Base-by-base conservation (phyloP, 192 early-diverging fungal genomes). In the Backusella sp. region DNA sequence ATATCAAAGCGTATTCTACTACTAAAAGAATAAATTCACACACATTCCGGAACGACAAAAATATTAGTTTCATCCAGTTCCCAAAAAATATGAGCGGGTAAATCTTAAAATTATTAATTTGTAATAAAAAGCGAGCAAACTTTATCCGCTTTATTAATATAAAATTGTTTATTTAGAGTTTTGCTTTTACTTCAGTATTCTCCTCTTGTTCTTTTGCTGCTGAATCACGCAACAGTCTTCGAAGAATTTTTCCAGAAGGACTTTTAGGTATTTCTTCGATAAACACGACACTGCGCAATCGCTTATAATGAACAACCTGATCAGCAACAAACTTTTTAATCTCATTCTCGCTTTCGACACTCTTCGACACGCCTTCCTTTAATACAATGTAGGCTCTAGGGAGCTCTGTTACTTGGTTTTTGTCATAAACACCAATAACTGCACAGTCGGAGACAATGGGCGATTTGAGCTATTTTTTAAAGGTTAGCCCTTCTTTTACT, bases 161-260 rank as follows among this genome's bases (percentile, higher is more conserved):
- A 44, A 56, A 21, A 62, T 59, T 23, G 23, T 23, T 59, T 59
- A 56, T 23, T 52, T 72, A 75, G 0, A 56, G 82, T 69, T 72
- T 72, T 23, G 41, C 62, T 26, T 59, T 75, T 21, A 34, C 56
- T 62, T 62, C 73, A 35, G 2, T 4, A 68, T 70, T 75, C 52
- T 73, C 21, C 4, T 76, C 26, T 7, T 76, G 87, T 44, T 77
- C 76, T 34, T 77, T 30, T 30, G 46, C 49, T n/a, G 76, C 70
- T 35, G 39, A 35, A 37, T 73, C 72, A 35, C 77, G 39, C 26
- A 78, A 65, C 12, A 91, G 85, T 23, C 87, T 82, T 49, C 95
- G 87, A 80, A 97, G 85, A 67, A 97, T 95, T 85, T 97, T 97
- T 46, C 95, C 96, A 1, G 93, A 86, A 1, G 92, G 86, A 73